Evolutionary conservation across 148 eudicot genomes (phyloP), one percentile per base, ranked within the genome.

Genomic region (Rhododendron mucronatum): DNA sequence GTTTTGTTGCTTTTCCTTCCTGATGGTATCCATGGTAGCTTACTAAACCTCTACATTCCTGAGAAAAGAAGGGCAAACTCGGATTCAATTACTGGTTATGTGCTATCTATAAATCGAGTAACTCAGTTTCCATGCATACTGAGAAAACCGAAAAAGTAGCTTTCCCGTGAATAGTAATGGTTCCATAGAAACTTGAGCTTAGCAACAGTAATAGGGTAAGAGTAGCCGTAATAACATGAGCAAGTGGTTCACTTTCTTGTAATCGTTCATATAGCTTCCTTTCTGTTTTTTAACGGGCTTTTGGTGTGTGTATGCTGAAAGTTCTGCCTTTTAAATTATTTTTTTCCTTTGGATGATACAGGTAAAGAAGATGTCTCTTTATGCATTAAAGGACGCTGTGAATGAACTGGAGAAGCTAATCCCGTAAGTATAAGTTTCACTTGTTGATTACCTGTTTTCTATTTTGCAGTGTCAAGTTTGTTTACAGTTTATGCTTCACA

Each of bases 351-450:
- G 14, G 18, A 84, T 75, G 78, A n/a, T 4, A 78, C 79, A 88
- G 90, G 90, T 88, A 35, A 88, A 88, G 67, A 88, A 88, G 88
- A 88, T 88, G 90, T 61, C 88, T 74, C 90, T 88, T 78, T 33
- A 86, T 83, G 90, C 88, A 16, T 76, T 88, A 71, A 65, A n/a
- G 26, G 37, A 83, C 39, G 88, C 88, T 51, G 84, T 83, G 83
- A 8, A 63, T 6, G 59, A 78, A 9, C 67, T 88, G 50, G 83
- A 87, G 83, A 2, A 71, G 73, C 71, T 87, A 23, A 73, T 84
- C 30, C 30, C 41, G 89, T 87, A 80, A 87, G 87, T 88, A 37
- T 41, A 23, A 37, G 73, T 63, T 76, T 61, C 28, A 1, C 63
- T 61, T 81, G 73, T 23, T 48, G 33, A 83, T 65, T 59, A 47